Evolutionary conservation across 306 rosid species (phyloP), one percentile per base, ranked within the genome.

Genomic region (Oemleria cerasiformis): DNA sequence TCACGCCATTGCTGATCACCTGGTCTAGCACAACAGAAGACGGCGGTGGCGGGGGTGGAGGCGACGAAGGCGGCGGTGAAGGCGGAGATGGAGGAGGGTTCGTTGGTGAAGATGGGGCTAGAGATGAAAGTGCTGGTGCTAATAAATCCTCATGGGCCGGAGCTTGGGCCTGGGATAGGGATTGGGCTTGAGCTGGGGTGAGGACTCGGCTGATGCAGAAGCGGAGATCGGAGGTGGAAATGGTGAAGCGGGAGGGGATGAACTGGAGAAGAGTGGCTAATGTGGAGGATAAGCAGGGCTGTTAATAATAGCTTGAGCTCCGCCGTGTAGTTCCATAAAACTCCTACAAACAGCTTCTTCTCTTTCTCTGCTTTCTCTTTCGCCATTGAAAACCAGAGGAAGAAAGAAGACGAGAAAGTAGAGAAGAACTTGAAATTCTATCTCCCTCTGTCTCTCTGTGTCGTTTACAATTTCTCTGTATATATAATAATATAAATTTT

Each of bases 211-310:
- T 84, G 73, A 91, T 89, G 68, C 98, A 94, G 61, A 89, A 55
- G 10, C 97, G 90, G 43, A 94, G 87, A 71, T 94, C 97, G 16
- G 96, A 87, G 30, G 97, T 83, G 13, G 96, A 94, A 67, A 89
- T 82, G 66, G 96, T 77, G 81, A 94, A 86, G 53, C 97, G 94
- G 0, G 96, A 86, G 66, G 98, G 98, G 57, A 94, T 63, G 75
- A 94, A 87, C 80, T 94, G 98, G 47, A 94, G 88, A 38, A 94
- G 62, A 9, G 98, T 94, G 5, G 92, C 98, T 0, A 91, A 53
- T 0, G 79, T 59, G 39, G 23, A 94, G 88, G 16, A 91, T 73
- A 0, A 94, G 77, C 5, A 94, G 88, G 1, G 92, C 84, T 0
- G 88, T 86, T 7, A 91, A 79, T 5, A 94, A 75, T 1, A 91